These are phyloP conservation scores for Sporothrix pallida DNA, from an alignment of 2,329 filamentous ascomycete genomes.

Conservation along the genomic window DNA sequence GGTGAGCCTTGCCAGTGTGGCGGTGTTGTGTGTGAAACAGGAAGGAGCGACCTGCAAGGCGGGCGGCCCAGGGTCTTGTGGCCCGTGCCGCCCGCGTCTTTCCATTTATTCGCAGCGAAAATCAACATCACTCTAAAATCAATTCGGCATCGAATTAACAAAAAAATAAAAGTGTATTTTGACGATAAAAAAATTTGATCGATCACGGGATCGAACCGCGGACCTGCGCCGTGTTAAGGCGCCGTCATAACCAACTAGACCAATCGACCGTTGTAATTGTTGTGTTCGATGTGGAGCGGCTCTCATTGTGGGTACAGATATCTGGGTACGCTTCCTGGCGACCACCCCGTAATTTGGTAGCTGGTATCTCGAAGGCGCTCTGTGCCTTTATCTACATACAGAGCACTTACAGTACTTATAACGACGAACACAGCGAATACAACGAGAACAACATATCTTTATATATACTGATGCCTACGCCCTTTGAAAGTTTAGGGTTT, in stretches of 20 bases:
- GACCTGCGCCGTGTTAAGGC: conserved; percentile 27
- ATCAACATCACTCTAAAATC: neutral
- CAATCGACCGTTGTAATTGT: conserved; percentile 24
- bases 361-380: no score
- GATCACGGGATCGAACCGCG: conserved; percentile 27
- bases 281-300: neutral
- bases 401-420: no score
- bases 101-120: neutral
- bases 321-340: neutral
- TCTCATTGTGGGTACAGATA: neutral
- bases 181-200: conserved; percentile 6
- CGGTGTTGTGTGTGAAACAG: neutral
- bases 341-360: no score
- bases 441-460: no score
- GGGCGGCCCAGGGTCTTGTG: neutral
- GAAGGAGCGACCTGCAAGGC: neutral
- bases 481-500: no score
- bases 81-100: neutral
- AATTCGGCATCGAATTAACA: neutral
- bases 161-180: neutral
- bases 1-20: neutral
- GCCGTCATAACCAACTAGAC: conserved; percentile 28
- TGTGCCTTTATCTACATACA: no score
- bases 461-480: no score
- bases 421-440: no score